Conservation (phyloP, 2,329 filamentous ascomycete genomes). For the Podosphaera fusca region DNA sequence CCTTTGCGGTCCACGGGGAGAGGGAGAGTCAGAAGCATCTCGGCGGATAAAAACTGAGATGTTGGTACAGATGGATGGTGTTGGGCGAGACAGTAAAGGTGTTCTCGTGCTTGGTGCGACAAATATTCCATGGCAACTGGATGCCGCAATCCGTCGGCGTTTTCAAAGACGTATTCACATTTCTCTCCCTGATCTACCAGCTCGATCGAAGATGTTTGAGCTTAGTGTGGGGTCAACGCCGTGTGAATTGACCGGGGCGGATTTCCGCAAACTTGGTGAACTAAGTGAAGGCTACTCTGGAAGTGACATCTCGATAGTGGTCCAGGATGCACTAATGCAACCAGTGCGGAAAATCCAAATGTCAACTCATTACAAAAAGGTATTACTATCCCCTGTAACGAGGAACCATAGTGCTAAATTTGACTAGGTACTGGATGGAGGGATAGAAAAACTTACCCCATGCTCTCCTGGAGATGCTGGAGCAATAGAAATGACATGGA, state of each 20-base stretch:
- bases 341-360: constrained; percentile 92
- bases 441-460: constrained; percentile 49
- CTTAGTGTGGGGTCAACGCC: constrained; percentile 83
- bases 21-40: constrained; percentile 94
- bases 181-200: constrained; percentile 65
- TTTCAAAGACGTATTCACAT: constrained; percentile 96
- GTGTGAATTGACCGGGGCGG: constrained; percentile 53
- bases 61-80: constrained; percentile 96
- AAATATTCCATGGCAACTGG: constrained; percentile 96
- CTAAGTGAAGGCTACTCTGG: constrained; percentile 87
- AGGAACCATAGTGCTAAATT: background rate
- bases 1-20: constrained; percentile 71
- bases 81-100: constrained; percentile 82
- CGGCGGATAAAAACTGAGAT: constrained; percentile 96
- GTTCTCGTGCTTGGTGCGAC: constrained; percentile 90
- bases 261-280: constrained; percentile 59
- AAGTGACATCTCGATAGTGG: constrained; percentile 84
- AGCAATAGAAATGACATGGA: constrained; percentile 85
- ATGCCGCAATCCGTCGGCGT: constrained; percentile 81
- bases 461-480: constrained; percentile 79
- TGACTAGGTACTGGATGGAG: constrained; percentile 44
- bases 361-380: constrained; percentile 92
- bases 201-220: constrained; percentile 63
- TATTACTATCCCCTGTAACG: constrained; percentile 15
- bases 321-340: constrained; percentile 93